These are phyloP conservation scores for Ogataea nakhonphanomensis DNA, from an alignment of 805 yeast species.

Conservation along the genomic window DNA sequence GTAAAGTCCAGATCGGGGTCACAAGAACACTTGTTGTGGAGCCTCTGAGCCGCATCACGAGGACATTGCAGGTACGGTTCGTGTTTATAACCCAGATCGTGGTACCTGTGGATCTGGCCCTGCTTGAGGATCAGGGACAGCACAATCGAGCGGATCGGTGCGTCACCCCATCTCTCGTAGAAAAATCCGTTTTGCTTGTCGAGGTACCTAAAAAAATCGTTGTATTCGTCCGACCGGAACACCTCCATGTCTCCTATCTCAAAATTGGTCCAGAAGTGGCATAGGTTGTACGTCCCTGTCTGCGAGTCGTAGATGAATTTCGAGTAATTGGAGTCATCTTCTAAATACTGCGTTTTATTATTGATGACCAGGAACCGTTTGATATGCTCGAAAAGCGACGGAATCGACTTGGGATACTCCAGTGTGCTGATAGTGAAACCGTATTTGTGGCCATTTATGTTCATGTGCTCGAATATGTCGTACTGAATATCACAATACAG, in stretches of 20 bases:
- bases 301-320: conserved; percentile 58
- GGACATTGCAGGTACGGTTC: conserved; percentile 83
- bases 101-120: conserved; percentile 67
- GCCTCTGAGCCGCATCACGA: conserved; percentile 49
- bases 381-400: conserved; percentile 44
- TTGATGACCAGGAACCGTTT: conserved; percentile 32
- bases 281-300: conserved; percentile 63
- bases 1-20: conserved; percentile 67
- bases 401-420: conserved; percentile 67
- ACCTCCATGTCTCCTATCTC: conserved; percentile 72
- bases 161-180: conserved; percentile 92
- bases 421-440: conserved; percentile 73
- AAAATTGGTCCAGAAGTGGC: conserved; percentile 90
- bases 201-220: conserved; percentile 60
- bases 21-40: conserved; percentile 64
- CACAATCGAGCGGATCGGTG: conserved; percentile 71
- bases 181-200: conserved; percentile 83
- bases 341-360: conserved; percentile 37
- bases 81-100: conserved; percentile 77
- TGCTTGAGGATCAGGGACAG: conserved; percentile 69
- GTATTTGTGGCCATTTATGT: conserved; percentile 61
- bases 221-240: conserved; percentile 67
- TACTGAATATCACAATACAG: conserved; percentile 74
- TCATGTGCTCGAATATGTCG: conserved; percentile 73
- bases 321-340: conserved; percentile 38